Evolutionary conservation across 2,329 filamentous ascomycete species (phyloP), one percentile per base, ranked within the genome.

Genomic region (Penicillium sp.): DNA sequence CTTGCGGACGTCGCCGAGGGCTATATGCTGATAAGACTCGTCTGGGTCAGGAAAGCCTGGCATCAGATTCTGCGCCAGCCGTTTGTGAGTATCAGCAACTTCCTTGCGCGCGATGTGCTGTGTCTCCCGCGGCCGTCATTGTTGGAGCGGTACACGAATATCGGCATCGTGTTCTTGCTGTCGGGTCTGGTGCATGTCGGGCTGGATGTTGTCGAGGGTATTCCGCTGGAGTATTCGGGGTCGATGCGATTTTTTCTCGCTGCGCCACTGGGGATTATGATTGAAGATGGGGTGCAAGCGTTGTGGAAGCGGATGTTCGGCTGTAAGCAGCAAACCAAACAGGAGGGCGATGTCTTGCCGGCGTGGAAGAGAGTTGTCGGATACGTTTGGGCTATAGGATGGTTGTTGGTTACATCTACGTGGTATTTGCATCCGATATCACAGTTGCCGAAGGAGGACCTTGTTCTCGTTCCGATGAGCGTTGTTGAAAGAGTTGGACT

Each of bases 41-140:
- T n/a, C n/a, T n/a, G n/a, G n/a, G n/a, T n/a, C n/a, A 60, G 59
- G 2, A 59, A 54, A 50, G 60, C 53, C 35, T 61, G 58, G 58
- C 59, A 62, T 31, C 59, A 62, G 28, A 26, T 54, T 10, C 38
- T 59, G 18, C 57, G 58, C 9, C 49, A 52, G 27, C 50, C 51
- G 3, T 48, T 59, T 25, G 50, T 47, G 8, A 43, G 48, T 2
- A 18, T 50, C 3, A 53, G 53, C 27, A 45, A 36, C 3, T 59
- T 45, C 16, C 18, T 59, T 21, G 41, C 53, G 4, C 47, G 43
- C 2, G 41, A 47, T 17, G 16, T 59, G 8, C 42, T 61, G 2
- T 15, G 33, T 13, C 44, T 60, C 1, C 42, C 46, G 8, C 26
- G 36, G 10, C 45, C 38, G 8, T 59, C 54, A 2, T 21, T 51